Evolutionary conservation across 2,329 filamentous ascomycete species (phyloP), one percentile per base, ranked within the genome.

Genomic region (Fonsecaea multimorphosa): DNA sequence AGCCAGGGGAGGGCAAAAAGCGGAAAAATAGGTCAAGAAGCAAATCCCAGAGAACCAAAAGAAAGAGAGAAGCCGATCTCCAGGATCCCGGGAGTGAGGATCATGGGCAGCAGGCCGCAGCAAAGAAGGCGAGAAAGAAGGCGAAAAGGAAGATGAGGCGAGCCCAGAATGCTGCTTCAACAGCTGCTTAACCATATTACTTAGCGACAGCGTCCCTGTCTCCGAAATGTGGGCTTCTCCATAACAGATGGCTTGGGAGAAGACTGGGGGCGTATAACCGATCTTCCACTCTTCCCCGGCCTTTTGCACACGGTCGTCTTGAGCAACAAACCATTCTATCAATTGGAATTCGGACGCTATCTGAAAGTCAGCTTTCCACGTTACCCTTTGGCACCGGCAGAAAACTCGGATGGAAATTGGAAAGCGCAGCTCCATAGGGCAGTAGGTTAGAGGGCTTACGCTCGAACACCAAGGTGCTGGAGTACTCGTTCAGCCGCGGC

Each of bases 1-100:
- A 44, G n/a, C 19, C 22, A 8, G 19, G 24, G 19, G 19, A 34
- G 11, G 56, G 57, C n/a, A 67, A 67, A 40, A 67, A 67, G 59
- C 46, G 61, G 34, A 64, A 67, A 64, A 57, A 46, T 27, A 61
- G 46, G 46, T 27, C 16, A 16, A 54, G 36, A 58, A 61, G 53
- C 44, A 61, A 66, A 36, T 38, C 55, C 2, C 55, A 61, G 55
- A 68, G 63, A 54, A 32, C 22, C 22, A 46, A 46, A 31, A 58
- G 29, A 29, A 65, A 62, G 49, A 40, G 29, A 19, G 16, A 53
- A 14, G 49, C 63, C 19, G 54, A 64, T 40, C 36, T 19, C 16
- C 38, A 63, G 38, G 27, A 38, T 49, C 19, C 6, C 4, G 19
- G 22, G 38, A 19, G 22, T 19, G 34, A 54, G 46, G 38, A 53